Percentiles rank a stretch among this genome's conserved stretches.
phyloP scores from a whole-genome alignment of 768 basidiomycete species.

The Exidia glandulosa region DNA sequence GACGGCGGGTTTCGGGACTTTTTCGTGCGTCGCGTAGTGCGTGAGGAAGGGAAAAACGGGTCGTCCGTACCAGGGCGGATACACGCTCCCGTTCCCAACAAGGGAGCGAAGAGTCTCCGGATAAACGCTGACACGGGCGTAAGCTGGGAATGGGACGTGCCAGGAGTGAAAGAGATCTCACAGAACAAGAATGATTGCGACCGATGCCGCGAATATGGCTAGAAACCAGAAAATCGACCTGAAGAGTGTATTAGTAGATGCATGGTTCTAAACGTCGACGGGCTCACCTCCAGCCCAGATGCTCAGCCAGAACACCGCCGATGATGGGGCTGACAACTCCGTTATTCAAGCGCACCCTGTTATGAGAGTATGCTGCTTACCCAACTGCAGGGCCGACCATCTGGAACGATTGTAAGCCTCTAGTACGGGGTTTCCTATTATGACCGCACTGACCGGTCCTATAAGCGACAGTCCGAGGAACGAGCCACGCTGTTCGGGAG shows the following conservation, averaged over 20 bases:
- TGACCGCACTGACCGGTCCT: constrained; percentile 33
- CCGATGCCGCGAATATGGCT: constrained; percentile 34
- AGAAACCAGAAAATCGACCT: constrained; percentile 59
- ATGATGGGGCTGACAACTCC: constrained; percentile 31
- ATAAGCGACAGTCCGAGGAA: constrained; percentile 59
- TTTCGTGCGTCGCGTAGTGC: neutral
- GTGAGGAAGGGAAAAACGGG: constrained; percentile 20
- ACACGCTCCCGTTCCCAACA: constrained; percentile 35
- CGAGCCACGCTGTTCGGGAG: constrained; percentile 61
- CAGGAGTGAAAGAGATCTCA: constrained; percentile 17
- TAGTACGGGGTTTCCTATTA: neutral
- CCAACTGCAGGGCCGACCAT: neutral
- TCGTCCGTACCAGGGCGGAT: constrained; percentile 18
- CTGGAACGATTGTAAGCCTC: neutral
- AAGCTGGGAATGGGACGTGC: neutral
- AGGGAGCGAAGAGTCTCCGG: constrained; percentile 33
- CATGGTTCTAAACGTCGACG: neutral
- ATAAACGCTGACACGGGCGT: constrained; percentile 19
- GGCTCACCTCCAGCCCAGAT: constrained; percentile 54
- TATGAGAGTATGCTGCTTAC: neutral
- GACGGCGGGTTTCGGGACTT: constrained; percentile 14
- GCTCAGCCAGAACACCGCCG: constrained; percentile 37
- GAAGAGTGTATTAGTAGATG: neutral
- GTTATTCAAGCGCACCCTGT: neutral
- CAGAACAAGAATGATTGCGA: constrained; percentile 39